phyloP scores from a whole-genome alignment of 306 rosid genomes.

The Alnus rubra region DNA sequence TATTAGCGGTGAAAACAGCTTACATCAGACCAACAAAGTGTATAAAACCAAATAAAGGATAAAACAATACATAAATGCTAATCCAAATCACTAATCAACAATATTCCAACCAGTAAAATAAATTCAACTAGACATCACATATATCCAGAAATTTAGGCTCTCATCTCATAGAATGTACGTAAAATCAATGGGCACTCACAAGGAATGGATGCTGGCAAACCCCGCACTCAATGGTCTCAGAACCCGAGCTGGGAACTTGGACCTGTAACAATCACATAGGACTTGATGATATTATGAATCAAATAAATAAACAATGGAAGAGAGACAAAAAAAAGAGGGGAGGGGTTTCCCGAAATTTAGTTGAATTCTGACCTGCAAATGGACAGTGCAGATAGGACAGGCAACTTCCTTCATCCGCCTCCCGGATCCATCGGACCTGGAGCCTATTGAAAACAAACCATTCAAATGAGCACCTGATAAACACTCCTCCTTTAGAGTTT shows the following conservation, averaged over 20 bases:
- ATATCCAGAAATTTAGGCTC: background rate
- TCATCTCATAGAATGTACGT: background rate
- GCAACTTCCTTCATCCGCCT: conserved; percentile 94
- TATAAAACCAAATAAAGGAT: conserved; percentile 3
- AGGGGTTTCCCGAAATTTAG: background rate
- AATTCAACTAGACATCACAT: background rate
- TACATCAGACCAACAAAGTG: conserved; percentile 26
- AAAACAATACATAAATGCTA: conserved; percentile 22
- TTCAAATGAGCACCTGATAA: conserved; percentile 16
- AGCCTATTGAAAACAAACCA: conserved; percentile 51
- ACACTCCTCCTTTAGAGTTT: conserved; percentile 8
- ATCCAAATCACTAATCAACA: conserved; percentile 25
- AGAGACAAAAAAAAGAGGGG: background rate
- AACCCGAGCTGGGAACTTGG: conserved; percentile 97
- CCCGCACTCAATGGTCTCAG: conserved; percentile 97
- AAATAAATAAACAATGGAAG: background rate
- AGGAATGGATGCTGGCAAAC: conserved; percentile 99
- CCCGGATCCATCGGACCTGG: conserved; percentile 74
- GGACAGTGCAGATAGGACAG: conserved; percentile 95
- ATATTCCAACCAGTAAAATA: background rate
- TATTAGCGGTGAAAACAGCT: conserved; percentile 23
- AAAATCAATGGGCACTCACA: conserved; percentile 80
- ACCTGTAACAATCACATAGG: conserved; percentile 54
- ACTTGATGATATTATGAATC: background rate
- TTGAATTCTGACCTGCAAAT: conserved; percentile 69